phyloP scores from a whole-genome alignment of 2,329 filamentous ascomycete genomes.

The Aspergillus aculeatinus region DNA sequence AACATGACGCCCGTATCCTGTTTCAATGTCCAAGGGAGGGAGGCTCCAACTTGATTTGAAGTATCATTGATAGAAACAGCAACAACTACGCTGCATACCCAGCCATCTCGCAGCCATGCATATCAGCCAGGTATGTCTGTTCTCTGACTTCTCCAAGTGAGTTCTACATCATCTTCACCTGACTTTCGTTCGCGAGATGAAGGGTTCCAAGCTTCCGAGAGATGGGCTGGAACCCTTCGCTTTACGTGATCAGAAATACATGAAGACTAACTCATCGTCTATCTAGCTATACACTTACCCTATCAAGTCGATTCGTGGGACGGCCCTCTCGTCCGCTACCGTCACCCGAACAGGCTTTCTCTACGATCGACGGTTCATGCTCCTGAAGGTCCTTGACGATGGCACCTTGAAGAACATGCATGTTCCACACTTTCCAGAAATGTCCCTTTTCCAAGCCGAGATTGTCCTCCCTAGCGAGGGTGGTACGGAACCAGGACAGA shows the following conservation, averaged over 20 bases:
- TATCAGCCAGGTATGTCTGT: constrained; percentile 32
- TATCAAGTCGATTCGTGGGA: constrained; percentile 69
- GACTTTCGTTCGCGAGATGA: too few relatives aligned
- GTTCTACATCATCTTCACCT: too few relatives aligned
- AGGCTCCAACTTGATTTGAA: background rate
- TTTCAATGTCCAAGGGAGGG: background rate
- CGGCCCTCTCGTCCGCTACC: constrained; percentile 53
- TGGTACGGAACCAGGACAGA: constrained; percentile 27
- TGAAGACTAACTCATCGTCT: background rate
- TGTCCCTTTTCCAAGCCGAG: constrained; percentile 64
- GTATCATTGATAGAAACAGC: background rate
- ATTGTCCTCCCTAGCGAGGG: constrained; percentile 39
- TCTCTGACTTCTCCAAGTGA: background rate
- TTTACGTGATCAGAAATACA: too few relatives aligned
- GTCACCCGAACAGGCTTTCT: constrained; percentile 62
- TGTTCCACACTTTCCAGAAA: constrained; percentile 56
- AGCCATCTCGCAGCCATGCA: constrained; percentile 35
- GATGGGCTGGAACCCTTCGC: background rate
- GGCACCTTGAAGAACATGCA: constrained; percentile 57
- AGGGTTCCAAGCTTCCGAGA: too few relatives aligned
- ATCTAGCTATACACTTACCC: constrained; percentile 68
- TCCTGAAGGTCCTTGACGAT: constrained; percentile 53
- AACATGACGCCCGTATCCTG: background rate
- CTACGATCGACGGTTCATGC: constrained; percentile 70
- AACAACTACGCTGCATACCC: constrained; percentile 18